Evolutionary conservation across 2,329 filamentous ascomycete species (phyloP), one percentile per base, ranked within the genome.

Genomic region (Botrytis cinerea): DNA sequence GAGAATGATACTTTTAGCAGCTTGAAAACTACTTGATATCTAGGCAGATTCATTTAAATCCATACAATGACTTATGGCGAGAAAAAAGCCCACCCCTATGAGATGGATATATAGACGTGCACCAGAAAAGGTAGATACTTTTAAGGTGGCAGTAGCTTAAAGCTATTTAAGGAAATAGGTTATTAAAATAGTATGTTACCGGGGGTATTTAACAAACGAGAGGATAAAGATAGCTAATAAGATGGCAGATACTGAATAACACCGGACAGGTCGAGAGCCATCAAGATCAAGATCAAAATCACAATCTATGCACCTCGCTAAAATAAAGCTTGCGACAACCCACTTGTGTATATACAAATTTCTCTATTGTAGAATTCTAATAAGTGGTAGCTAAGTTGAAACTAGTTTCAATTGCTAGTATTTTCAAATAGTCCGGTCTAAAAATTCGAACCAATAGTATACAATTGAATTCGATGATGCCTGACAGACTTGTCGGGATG

Each of bases 341-440:
- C 1, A 38, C 38, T 38, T 38, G 38, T 38, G 8, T 38, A 38
- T 9, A 38, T 8, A 38, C 38, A 8, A 38, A 38, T 9, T 9
- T 38, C 38, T 38, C 38, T 7, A 9, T 38, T 38, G 7, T 8
- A 38, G 38, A 38, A 38, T 9, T 38, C 38, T 9, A 9, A 7
- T 9, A 9, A 7, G 7, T 38, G 25, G 9, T n/a, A n/a, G 10
- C 4, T 51, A 10, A 5, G 0, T 10, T 51, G 22, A 14, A n/a
- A 51, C 25, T 51, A 14, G 48, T n/a, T n/a, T n/a, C 10, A 7
- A 25, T 51, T 10, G 25, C 48, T 16, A 6, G 48, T 51, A 16
- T 4, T n/a, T n/a, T 1, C 2, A 10, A n/a, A 6, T 51, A 51
- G 10, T 1, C 12, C 1, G 25, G 10, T n/a, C 10, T 14, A 25